Percentiles rank a stretch among this genome's conserved stretches.
Conservation (phyloP, 116 monocot genomes). For the Cymodocea nodosa region DNA sequence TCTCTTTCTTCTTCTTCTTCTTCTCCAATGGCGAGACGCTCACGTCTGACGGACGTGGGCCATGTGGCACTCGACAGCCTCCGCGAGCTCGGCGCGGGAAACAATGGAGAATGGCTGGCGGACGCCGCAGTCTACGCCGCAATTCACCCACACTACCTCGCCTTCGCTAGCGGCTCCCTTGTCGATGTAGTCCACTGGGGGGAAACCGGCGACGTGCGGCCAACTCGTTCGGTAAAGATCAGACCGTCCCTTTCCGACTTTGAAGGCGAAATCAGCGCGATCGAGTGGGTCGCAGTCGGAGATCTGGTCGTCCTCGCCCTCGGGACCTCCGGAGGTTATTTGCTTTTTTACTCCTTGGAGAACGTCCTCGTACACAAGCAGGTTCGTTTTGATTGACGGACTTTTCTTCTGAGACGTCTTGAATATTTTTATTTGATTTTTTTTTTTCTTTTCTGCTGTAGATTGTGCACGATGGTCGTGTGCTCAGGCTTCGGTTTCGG, state of each 20-base stretch:
- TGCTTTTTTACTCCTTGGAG: constrained; percentile 54
- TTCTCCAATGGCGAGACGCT: constrained; percentile 45
- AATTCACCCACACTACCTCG: constrained; percentile 35
- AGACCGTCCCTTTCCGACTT: constrained; percentile 28
- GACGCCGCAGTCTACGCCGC: constrained; percentile 46
- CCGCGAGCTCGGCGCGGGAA: constrained; percentile 49
- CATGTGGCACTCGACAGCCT: constrained; percentile 53
- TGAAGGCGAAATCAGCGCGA: constrained; percentile 45
- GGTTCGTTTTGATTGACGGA: constrained; percentile 8
- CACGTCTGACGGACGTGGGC: constrained; percentile 41
- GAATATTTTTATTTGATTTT: background rate
- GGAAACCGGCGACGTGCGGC: background rate
- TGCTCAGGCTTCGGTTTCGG: constrained; percentile 51
- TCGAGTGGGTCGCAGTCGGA: constrained; percentile 58
- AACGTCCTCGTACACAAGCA: constrained; percentile 70
- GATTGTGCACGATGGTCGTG: constrained; percentile 46
- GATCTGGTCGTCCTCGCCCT: constrained; percentile 56
- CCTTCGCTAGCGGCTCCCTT: constrained; percentile 33
- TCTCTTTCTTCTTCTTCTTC: too few relatives aligned
- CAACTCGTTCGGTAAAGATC: constrained; percentile 23
- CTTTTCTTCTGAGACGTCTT: background rate
- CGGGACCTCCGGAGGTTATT: constrained; percentile 55
- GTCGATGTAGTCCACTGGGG: constrained; percentile 33
- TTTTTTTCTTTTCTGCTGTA: constrained; percentile 11
- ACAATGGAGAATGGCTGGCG: constrained; percentile 67